Evolutionary conservation across 2,329 filamentous ascomycete species (phyloP), one percentile per base, ranked within the genome.

Genomic region (Westerdykella aurantiaca): DNA sequence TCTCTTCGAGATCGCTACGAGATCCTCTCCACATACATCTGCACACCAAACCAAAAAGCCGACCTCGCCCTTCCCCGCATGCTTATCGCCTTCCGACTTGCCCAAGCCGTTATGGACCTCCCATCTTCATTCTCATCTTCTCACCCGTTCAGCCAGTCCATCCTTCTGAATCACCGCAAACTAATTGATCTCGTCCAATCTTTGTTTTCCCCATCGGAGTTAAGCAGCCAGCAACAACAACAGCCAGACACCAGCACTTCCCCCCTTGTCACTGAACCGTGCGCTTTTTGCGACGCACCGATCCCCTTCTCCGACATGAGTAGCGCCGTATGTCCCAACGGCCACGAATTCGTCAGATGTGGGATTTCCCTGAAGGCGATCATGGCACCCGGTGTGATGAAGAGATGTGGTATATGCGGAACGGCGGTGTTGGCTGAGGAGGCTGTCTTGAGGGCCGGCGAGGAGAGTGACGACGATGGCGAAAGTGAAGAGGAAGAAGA

Each of bases 271-370:
- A 66, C 63, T 21, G 78, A 81, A 48, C 55, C 50, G n/a, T 81
- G 78, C 51, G 69, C 73, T 13, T 73, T 80, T 41, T 81, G 78
- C 50, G 60, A 68, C 13, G 57, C 67, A 3, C 58, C 61, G 0
- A 72, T 81, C 34, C 60, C 64, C 1, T 76, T 79, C 58, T 67
- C 69, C 38, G 73, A 73, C 38, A 54, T 72, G 10, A 56, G 54
- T 1, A 70, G 70, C 54, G 74, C 75, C 0, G 65, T 69, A 34
- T 81, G 78, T 53, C 53, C 52, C 1, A 68, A 69, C 38, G 76
- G 75, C 0, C 78, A 81, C 63, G 47, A 74, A 34, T 80, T 77
- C 45, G 72, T 66, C n/a, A 69, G 78, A 31, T 81, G 78, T 51
- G 69, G 69, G 11, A 50, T 80, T 17, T 77, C 74, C n/a, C 75